phyloP scores from a whole-genome alignment of 164 flowering plant species.

The Santalum album region DNA sequence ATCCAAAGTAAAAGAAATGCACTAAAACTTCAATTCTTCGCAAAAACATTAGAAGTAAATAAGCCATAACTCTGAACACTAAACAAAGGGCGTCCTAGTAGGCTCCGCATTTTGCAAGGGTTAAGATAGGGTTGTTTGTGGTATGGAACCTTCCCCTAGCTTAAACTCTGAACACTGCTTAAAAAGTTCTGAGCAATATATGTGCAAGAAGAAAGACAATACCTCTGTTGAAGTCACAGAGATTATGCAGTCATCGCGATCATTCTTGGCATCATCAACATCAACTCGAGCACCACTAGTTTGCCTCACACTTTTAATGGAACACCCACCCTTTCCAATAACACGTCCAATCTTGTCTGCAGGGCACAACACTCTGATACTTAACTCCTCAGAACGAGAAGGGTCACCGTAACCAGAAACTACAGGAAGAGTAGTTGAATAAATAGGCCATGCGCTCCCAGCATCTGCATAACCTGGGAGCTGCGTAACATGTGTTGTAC shows the following conservation, averaged over 20 bases:
- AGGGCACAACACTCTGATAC: slow-evolving; percentile 67
- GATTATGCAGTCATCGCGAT: slow-evolving; percentile 61
- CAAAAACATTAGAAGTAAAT: too few relatives aligned
- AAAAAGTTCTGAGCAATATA: too few relatives aligned
- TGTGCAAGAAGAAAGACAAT: neutral
- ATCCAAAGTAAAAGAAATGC: too few relatives aligned
- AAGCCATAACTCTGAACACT: too few relatives aligned
- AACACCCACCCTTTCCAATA: slow-evolving; percentile 82
- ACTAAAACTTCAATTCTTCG: too few relatives aligned
- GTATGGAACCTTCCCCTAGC: too few relatives aligned
- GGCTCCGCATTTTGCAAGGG: too few relatives aligned
- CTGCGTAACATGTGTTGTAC: slow-evolving; percentile 48
- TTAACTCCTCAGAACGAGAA: slow-evolving; percentile 59
- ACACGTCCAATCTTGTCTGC: slow-evolving; percentile 86
- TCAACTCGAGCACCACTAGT: slow-evolving; percentile 86
- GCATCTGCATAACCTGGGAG: slow-evolving; percentile 55
- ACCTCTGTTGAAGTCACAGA: slow-evolving; percentile 78
- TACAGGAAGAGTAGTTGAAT: slow-evolving; percentile 62
- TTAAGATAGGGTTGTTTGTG: too few relatives aligned
- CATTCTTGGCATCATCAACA: slow-evolving; percentile 66
- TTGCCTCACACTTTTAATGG: slow-evolving; percentile 80
- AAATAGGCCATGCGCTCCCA: slow-evolving; percentile 63
- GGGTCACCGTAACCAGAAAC: slow-evolving; percentile 57
- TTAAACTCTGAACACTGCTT: too few relatives aligned
- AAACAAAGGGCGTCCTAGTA: too few relatives aligned